Base-by-base conservation (phyloP, 371 early-diverging fungal species). In the Thermomucor indicae-seudaticae region DNA sequence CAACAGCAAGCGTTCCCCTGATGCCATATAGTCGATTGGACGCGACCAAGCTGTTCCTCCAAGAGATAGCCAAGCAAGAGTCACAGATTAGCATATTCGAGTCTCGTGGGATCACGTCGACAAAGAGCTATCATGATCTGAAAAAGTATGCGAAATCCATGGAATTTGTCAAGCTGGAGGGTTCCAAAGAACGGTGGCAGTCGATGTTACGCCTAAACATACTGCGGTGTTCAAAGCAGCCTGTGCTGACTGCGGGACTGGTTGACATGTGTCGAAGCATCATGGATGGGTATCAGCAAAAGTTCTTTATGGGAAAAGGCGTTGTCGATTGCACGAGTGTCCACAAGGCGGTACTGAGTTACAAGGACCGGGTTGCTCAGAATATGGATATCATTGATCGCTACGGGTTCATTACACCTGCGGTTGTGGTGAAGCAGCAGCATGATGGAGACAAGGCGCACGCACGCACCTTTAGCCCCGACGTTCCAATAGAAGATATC, bases 361-460 rank as follows among this genome's bases (percentile, higher is more conserved):
- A 79, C 28, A 56, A 62, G 8, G 61, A 65, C 31, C 72, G 86
- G 7, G 60, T 85, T 17, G 59, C 61, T 4, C 45, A 57, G 2
- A 59, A 73, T 29, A 37, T 60, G 10, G 78, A 77, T 32, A 60
- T 72, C 5, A 64, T 88, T 43, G 74, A 79, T 6, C 70, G 79
- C 14, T 89, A 82, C 48, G 84, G 83, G 2, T 88, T 84, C 64
- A 83, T 84, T 2, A 89, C 88, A 14, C 91, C 91, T 1, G 57
- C 63, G 0, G 81, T 78, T 7, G 50, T 56, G 37, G 28, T 32
- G 3, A 41, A 27, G 17, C 52, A 43, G 24, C 12, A 12, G 5
- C n/a, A n/a, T n/a, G n/a, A n/a, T n/a, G n/a, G n/a, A n/a, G n/a
- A n/a, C n/a, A n/a, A n/a, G n/a, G n/a, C n/a, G n/a, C n/a, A n/a